These are phyloP conservation scores for Coniochaeta hoffmannii DNA, from an alignment of 2,329 filamentous ascomycete genomes.

Conservation along the genomic window DNA sequence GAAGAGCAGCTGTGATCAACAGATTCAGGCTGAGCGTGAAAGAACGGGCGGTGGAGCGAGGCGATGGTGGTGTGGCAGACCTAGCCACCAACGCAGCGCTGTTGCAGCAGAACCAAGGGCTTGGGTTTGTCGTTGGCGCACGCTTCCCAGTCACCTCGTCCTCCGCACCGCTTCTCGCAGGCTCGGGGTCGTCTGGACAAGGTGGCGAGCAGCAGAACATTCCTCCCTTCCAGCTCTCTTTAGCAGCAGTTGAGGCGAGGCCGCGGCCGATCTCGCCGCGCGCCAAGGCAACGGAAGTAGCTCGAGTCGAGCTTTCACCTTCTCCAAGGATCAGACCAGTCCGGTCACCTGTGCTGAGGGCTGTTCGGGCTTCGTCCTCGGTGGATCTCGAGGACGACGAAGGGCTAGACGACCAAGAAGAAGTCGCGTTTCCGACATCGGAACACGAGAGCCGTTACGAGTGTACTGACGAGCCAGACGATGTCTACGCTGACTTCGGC, in stretches of 20 bases:
- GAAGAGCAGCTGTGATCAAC: conserved; percentile 61
- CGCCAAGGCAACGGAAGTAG: conserved; percentile 5
- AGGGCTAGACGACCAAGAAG: conserved; percentile 32
- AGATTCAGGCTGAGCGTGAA: conserved; percentile 41
- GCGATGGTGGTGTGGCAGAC: conserved; percentile 22
- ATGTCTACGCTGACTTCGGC: conserved; percentile 49
- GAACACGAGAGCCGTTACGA: conserved; percentile 38
- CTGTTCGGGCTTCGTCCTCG: conserved; percentile 13
- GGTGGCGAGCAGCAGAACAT: not conserved
- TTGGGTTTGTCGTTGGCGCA: conserved; percentile 23
- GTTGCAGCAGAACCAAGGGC: conserved; percentile 22
- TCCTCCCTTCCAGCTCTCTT: conserved; percentile 3
- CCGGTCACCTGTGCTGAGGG: conserved; percentile 25
- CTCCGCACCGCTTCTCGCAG: not conserved
- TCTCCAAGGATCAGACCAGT: conserved; percentile 16
- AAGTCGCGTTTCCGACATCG: conserved; percentile 38
- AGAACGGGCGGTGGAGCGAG: conserved; percentile 23
- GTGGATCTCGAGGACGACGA: conserved; percentile 22
- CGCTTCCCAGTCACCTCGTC: conserved; percentile 19
- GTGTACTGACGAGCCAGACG: conserved; percentile 33
- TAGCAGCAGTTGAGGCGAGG: conserved; percentile 1
- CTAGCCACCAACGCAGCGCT: conserved; percentile 24
- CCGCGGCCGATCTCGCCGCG: conserved; percentile 6
- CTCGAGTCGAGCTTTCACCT: conserved; percentile 8
- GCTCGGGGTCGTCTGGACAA: not conserved